These are phyloP conservation scores for Cyclocybe cylindracea DNA, from an alignment of 768 basidiomycete species.

Conservation along the genomic window DNA sequence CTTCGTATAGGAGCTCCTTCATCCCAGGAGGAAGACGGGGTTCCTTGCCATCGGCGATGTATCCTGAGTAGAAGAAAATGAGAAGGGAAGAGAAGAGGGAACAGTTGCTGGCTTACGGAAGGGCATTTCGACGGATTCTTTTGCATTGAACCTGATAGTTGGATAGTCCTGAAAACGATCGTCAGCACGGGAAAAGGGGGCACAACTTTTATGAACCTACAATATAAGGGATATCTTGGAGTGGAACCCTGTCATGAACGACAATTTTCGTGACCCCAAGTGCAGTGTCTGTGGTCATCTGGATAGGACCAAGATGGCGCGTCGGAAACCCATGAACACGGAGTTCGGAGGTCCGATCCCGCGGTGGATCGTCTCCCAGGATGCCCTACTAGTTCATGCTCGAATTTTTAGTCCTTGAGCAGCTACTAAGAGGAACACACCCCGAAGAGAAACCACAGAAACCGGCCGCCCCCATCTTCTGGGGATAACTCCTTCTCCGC, in stretches of 20 bases:
- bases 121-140: slow-evolving; percentile 97
- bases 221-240: slow-evolving; percentile 73
- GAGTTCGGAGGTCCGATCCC: slow-evolving; percentile 89
- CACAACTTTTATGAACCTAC: slow-evolving; percentile 39
- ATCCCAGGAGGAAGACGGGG: slow-evolving; percentile 89
- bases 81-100: neutral
- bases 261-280: slow-evolving; percentile 87
- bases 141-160: slow-evolving; percentile 82
- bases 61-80: slow-evolving; percentile 32
- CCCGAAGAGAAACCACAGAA: slow-evolving; percentile 91
- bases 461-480: slow-evolving; percentile 72
- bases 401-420: neutral
- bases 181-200: neutral
- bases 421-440: slow-evolving; percentile 38
- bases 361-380: slow-evolving; percentile 83
- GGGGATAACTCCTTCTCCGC: slow-evolving; percentile 71
- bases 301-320: slow-evolving; percentile 81
- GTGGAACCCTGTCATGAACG: slow-evolving; percentile 70
- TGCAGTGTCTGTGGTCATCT: slow-evolving; percentile 99
- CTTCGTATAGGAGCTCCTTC: slow-evolving; percentile 80
- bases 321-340: slow-evolving; percentile 84
- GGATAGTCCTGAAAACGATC: slow-evolving; percentile 70
- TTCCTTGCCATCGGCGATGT: slow-evolving; percentile 51
- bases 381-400: slow-evolving; percentile 30
- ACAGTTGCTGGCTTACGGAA: slow-evolving; percentile 62